Conservation (phyloP, 306 rosid genomes). For the Pueraria montana region DNA sequence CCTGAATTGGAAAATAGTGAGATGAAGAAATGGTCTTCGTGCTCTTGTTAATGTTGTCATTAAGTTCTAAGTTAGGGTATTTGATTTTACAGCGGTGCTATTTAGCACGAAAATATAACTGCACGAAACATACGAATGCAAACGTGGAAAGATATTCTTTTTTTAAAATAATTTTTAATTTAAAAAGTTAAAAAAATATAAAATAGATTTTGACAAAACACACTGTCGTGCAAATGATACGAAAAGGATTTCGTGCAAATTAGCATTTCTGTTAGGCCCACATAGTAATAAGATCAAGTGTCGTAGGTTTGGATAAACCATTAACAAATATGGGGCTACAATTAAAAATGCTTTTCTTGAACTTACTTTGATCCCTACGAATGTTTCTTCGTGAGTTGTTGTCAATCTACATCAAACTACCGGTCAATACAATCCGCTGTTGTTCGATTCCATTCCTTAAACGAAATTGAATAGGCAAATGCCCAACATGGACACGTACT, state of each 20-base stretch:
- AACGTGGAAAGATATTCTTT: no score
- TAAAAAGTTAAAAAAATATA: no score
- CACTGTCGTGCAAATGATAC: no score
- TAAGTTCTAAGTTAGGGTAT: not conserved
- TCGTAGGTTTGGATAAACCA: not conserved
- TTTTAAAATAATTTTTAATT: no score
- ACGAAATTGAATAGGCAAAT: not conserved
- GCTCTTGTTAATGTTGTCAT: not conserved
- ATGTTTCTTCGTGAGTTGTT: conserved; percentile 20
- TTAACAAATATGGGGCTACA: not conserved
- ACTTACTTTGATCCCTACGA: not conserved
- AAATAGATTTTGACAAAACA: no score
- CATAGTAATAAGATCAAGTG: not conserved
- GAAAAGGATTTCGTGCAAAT: no score
- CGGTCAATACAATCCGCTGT: conserved; percentile 28
- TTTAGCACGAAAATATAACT: no score
- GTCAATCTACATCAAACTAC: conserved; percentile 13
- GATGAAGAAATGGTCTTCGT: not conserved
- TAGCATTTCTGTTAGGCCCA: not conserved
- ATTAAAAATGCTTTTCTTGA: not conserved
- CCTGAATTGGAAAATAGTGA: not conserved
- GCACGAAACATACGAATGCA: no score
- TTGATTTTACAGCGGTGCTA: no score
- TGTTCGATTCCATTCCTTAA: not conserved
- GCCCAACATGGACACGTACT: not conserved